Conservation (phyloP, 192 early-diverging fungal genomes). For the Mortierella hygrophila region DNA sequence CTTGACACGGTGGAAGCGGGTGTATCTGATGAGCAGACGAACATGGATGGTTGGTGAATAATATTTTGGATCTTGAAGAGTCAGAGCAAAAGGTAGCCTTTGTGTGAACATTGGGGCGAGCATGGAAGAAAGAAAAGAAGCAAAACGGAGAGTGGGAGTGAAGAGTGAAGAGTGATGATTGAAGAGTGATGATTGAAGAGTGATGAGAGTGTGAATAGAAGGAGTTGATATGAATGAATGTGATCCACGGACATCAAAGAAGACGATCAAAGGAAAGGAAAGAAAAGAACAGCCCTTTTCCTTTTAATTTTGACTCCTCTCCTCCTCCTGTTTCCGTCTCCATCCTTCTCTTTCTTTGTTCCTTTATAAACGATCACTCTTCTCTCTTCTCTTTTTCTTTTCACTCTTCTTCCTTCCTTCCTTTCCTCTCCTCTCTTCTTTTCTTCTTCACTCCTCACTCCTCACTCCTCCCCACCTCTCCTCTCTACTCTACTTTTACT, state of each 20-base stretch:
- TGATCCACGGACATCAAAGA: background rate
- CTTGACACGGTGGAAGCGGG: conserved; percentile 46
- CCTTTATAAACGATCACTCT: conserved; percentile 11
- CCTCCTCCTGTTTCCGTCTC: background rate
- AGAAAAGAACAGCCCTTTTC: background rate
- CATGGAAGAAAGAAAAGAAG: background rate
- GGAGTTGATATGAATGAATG: background rate
- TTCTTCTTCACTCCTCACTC: background rate
- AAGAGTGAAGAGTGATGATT: background rate
- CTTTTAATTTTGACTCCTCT: background rate
- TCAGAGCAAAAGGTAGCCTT: background rate
- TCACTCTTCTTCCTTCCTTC: conserved; percentile 14
- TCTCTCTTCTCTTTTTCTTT: background rate
- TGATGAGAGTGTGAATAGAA: background rate
- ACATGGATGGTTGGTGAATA: conserved; percentile 5
- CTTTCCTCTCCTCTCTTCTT: conserved; percentile 15
- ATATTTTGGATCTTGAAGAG: background rate
- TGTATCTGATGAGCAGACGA: background rate
- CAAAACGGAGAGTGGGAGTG: background rate
- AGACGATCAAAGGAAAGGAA: background rate
- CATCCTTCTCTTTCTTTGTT: background rate
- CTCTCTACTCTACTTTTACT: conserved; percentile 2
- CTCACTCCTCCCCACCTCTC: background rate
- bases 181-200: no score
- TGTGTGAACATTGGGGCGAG: background rate